These are phyloP conservation scores for Aspergillus baeticus DNA, from an alignment of 495 filamentous ascomycete genomes.

Conservation along the genomic window DNA sequence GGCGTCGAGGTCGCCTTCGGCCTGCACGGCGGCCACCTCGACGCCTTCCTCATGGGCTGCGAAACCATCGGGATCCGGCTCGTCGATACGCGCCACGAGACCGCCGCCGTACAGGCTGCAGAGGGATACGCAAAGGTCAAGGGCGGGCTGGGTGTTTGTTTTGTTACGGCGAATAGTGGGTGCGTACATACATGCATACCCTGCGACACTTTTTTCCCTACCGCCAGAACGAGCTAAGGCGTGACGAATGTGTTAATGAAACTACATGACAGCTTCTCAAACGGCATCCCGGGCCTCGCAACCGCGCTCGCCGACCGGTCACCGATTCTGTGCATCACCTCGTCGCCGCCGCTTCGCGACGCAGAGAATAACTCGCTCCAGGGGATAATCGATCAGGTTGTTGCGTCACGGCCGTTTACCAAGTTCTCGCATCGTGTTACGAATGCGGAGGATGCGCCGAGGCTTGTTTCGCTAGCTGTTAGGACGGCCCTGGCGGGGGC, in stretches of 20 bases:
- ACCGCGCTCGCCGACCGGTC: conserved; percentile 27
- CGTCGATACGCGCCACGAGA: conserved; percentile 31
- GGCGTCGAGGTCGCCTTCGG: conserved; percentile 31
- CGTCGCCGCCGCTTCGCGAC: conserved; percentile 27
- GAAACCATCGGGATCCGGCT: conserved; percentile 26
- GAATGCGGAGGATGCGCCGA: conserved; percentile 24
- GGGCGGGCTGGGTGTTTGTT: conserved; percentile 26
- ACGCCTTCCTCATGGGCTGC: conserved; percentile 32
- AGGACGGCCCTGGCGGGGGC: conserved; percentile 26
- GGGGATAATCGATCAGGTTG: conserved; percentile 28
- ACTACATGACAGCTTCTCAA: conserved; percentile 26
- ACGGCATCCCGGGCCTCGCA: conserved; percentile 28
- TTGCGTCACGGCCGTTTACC: conserved; percentile 22
- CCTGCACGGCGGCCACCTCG: conserved; percentile 31
- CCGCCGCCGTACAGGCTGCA: conserved; percentile 30
- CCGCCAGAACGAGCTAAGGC: no score
- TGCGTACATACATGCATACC: background rate
- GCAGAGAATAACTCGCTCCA: conserved; percentile 32
- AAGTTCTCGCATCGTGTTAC: conserved; percentile 32
- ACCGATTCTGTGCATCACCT: conserved; percentile 30
- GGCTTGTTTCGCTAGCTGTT: conserved; percentile 28
- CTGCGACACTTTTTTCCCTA: background rate
- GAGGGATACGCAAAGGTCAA: conserved; percentile 26
- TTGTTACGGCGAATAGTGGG: conserved; percentile 34
- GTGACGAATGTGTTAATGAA: no score